These are phyloP conservation scores for Annulohypoxylon bovei DNA, from an alignment of 495 filamentous ascomycete genomes.

Conservation along the genomic window DNA sequence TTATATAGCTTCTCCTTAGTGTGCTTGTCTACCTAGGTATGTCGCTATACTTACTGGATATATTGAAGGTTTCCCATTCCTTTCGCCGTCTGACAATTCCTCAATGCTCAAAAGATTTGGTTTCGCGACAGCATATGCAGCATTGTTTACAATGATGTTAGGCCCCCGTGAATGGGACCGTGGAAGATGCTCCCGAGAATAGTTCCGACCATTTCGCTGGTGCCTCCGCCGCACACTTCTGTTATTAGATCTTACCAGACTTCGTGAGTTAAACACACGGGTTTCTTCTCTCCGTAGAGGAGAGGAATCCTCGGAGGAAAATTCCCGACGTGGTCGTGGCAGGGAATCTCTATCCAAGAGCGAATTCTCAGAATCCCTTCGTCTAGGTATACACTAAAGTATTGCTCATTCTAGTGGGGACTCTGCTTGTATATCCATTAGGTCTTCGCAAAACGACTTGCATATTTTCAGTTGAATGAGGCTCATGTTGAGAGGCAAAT, in stretches of 20 bases:
- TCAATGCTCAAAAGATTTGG: background rate
- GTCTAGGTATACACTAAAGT: background rate
- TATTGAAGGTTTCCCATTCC: background rate
- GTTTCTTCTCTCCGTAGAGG: background rate
- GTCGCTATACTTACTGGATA: conserved; percentile 1
- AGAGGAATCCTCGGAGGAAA: too few relatives aligned
- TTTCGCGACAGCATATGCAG: background rate
- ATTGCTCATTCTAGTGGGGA: background rate
- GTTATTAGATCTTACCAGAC: background rate
- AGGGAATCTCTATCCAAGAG: background rate
- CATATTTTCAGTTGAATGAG: background rate
- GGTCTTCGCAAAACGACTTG: conserved; percentile 1
- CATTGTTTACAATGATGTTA: background rate
- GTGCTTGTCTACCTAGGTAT: background rate
- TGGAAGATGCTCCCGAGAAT: background rate
- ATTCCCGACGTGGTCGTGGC: background rate
- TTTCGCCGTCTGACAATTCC: background rate
- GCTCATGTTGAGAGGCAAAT: background rate
- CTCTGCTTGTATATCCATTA: background rate
- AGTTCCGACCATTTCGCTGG: background rate
- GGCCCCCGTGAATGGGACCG: background rate
- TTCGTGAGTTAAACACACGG: background rate
- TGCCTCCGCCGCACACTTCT: background rate
- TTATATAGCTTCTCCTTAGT: background rate
- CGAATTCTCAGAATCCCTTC: background rate